A percentile compares a stretch with the other conserved stretches of the same genome.
Conservation (phyloP, 2,329 filamentous ascomycete species). For the Trichoderma aggressivum region DNA sequence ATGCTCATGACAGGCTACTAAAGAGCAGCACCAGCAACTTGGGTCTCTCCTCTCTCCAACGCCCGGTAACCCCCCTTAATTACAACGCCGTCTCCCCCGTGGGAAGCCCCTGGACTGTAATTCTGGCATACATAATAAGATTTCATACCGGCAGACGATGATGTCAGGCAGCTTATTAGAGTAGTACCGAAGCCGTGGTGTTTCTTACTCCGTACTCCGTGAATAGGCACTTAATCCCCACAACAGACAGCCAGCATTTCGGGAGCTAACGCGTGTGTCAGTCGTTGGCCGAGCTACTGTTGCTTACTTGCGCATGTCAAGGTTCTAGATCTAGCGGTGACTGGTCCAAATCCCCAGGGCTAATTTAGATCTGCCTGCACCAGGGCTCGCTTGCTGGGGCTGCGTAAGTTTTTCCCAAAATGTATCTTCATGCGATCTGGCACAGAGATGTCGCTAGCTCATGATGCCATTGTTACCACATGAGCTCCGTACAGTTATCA, state of each 20-base stretch:
- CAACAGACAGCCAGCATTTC: conserved; percentile 50
- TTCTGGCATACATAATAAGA: background rate
- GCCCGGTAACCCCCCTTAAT: background rate
- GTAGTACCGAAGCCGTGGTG: background rate
- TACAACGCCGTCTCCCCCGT: background rate
- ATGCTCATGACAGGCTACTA: too few relatives aligned
- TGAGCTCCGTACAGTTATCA: background rate
- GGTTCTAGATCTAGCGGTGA: conserved; percentile 51
- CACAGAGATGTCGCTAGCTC: background rate
- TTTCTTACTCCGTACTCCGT: conserved; percentile 14
- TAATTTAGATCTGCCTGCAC: conserved; percentile 53
- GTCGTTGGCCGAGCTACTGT: conserved; percentile 42
- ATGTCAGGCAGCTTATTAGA: background rate
- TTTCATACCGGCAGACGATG: background rate
- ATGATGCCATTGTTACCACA: background rate
- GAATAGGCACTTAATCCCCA: conserved; percentile 47
- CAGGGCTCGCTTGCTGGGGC: conserved; percentile 50
- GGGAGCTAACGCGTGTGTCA: conserved; percentile 53
- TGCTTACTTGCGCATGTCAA: conserved; percentile 34
- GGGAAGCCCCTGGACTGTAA: background rate
- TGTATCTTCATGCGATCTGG: background rate
- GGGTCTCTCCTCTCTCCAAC: background rate
- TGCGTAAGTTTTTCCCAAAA: conserved; percentile 25
- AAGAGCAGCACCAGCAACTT: background rate
- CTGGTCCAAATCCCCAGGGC: conserved; percentile 55